Percentiles rank a stretch among this genome's conserved stretches.
These are phyloP conservation scores for Phyllostachys edulis DNA, from an alignment of 176 grass and related monocot genomes.

Conservation along the genomic window DNA sequence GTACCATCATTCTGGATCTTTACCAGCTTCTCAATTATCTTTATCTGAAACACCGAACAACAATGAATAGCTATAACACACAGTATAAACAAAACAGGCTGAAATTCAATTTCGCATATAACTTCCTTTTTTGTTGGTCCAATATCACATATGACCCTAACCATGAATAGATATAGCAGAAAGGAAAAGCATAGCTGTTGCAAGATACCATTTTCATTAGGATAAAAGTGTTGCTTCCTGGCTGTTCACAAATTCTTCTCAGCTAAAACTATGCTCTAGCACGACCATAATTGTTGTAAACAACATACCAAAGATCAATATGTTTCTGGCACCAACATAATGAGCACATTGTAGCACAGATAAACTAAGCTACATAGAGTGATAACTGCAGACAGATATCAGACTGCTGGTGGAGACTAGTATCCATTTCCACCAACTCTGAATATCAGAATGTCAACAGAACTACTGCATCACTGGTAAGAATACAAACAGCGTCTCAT, in stretches of 20 bases:
- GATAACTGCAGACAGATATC: conserved; percentile 6
- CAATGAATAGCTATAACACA: conserved; percentile 27
- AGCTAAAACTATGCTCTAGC: conserved; percentile 9
- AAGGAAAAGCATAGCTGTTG: conserved; percentile 6
- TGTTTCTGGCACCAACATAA: background rate
- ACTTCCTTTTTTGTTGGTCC: background rate
- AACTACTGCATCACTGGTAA: conserved; percentile 18
- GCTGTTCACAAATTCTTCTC: conserved; percentile 7
- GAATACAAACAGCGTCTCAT: background rate
- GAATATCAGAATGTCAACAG: conserved; percentile 3
- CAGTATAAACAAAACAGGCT: background rate
- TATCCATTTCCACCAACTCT: background rate
- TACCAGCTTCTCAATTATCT: conserved; percentile 70
- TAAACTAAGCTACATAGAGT: conserved; percentile 23
- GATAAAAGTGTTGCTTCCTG: background rate
- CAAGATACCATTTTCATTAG: background rate
- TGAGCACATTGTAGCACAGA: background rate
- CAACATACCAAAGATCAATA: conserved; percentile 6
- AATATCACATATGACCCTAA: conserved; percentile 16
- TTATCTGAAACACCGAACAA: conserved; percentile 65
- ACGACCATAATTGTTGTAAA: background rate
- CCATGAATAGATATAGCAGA: background rate
- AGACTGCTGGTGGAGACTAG: background rate
- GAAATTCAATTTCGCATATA: background rate
- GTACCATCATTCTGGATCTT: conserved; percentile 89